Evolutionary conservation across 2,329 filamentous ascomycete species (phyloP), one percentile per base, ranked within the genome.

Genomic region (Clarireedia sp.): DNA sequence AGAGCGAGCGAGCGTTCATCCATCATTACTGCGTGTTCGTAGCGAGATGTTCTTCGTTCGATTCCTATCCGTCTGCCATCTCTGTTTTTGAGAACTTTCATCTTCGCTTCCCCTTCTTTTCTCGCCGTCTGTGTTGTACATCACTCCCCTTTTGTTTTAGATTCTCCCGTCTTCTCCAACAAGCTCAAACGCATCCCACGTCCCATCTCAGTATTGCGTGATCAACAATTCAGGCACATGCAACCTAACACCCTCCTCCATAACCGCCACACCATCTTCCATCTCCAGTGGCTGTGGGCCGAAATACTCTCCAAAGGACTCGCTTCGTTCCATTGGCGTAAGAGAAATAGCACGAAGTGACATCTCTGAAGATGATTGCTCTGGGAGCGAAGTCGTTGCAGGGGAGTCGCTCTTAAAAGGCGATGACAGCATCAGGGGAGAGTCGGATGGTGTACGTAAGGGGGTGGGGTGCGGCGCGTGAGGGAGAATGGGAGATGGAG

Each of bases 191-290:
- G 4, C 19, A 53, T 14, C 24, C n/a, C 1, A 23, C n/a, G 23
- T 23, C 19, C 7, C 19, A n/a, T 8, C 21, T 37, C 23, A 66
- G 37, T 57, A 59, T 41, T 66, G 62, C 7, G 71, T 73, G 40
- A 77, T 64, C 5, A 54, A 41, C 19, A 77, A 60, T 62, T 79
- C 76, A 3, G 75, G 69, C 29, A 73, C 64, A 17, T 75, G 73
- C 33, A 72, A 68, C 58, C 75, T 74, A 16, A 80, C 73, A 44
- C 75, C 77, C 64, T 82, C 80, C 63, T 84, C 80, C 3, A 76
- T 75, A 24, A 84, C 65, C 1, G 79, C 79, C 4, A 83, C 71
- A 2, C 80, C 80, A 16, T 75, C 72, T 3, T 72, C 70, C 1
- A 81, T 75, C 29, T 76, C 72, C 2, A 80, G 64, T 41, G 73